Percentiles rank a stretch among this genome's conserved stretches.
phyloP scores from a whole-genome alignment of 2,329 filamentous ascomycete species.

The Colletotrichum simmondsii region DNA sequence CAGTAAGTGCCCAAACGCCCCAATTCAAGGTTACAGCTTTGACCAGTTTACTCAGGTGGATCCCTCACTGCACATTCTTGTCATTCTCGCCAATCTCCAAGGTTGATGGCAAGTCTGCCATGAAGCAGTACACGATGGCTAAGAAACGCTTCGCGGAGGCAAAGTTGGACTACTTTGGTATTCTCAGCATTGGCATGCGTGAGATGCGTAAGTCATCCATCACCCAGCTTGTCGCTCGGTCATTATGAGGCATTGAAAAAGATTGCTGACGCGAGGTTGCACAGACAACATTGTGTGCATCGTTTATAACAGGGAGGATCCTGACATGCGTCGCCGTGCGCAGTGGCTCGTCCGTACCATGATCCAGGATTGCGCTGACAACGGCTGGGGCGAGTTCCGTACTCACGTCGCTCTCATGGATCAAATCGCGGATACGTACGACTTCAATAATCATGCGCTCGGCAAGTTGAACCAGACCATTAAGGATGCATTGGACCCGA shows the following conservation, averaged over 20 bases:
- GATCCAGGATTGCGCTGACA: slow-evolving; percentile 51
- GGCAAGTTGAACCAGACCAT: slow-evolving; percentile 56
- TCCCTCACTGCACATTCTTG: slow-evolving; percentile 55
- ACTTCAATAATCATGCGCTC: slow-evolving; percentile 52
- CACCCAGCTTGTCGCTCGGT: neutral
- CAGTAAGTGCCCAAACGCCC: neutral
- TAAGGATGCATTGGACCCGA: slow-evolving; percentile 57
- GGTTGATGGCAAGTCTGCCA: slow-evolving; percentile 53
- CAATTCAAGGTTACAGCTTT: neutral
- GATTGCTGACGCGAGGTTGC: neutral
- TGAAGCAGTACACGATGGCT: slow-evolving; percentile 48
- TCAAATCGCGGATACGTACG: slow-evolving; percentile 58
- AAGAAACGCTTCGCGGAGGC: slow-evolving; percentile 45
- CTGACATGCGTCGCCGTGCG: slow-evolving; percentile 47
- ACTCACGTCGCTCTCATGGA: slow-evolving; percentile 59
- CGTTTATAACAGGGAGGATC: slow-evolving; percentile 58
- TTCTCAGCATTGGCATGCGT: slow-evolving; percentile 52
- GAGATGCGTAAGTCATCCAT: slow-evolving; percentile 49
- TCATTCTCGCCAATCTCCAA: slow-evolving; percentile 57
- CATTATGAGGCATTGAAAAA: neutral
- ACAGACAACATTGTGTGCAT: slow-evolving; percentile 63
- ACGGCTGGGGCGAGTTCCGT: slow-evolving; percentile 58
- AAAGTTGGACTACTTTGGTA: slow-evolving; percentile 52
- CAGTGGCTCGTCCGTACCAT: slow-evolving; percentile 45
- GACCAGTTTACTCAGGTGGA: slow-evolving; percentile 40